Evolutionary conservation across 805 yeast genomes (phyloP).

Genomic region (Torulaspora maleeae): DNA sequence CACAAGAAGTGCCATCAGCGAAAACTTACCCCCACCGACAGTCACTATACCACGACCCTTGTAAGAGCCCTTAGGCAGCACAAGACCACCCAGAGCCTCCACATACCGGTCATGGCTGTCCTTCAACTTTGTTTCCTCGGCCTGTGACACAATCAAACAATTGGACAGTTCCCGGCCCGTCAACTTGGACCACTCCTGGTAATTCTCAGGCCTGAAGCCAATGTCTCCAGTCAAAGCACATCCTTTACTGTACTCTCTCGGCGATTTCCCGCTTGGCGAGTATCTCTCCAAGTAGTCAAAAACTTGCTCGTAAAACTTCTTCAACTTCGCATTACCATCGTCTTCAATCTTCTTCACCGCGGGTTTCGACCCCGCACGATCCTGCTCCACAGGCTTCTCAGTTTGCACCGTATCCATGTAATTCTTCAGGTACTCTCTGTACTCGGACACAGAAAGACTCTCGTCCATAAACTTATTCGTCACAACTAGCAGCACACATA

Average conservation of each 20-base stretch:
- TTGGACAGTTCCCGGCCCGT: constrained; percentile 20
- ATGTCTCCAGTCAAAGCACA: constrained; percentile 25
- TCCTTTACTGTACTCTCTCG: constrained; percentile 15
- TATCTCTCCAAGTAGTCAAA: constrained; percentile 21
- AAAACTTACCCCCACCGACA: constrained; percentile 78
- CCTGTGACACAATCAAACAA: constrained; percentile 25
- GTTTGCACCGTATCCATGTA: constrained; percentile 2
- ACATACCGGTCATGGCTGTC: constrained; percentile 21
- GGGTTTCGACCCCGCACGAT: neutral
- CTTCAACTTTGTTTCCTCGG: constrained; percentile 18
- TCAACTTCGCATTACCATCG: constrained; percentile 10
- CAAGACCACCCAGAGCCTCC: constrained; percentile 11
- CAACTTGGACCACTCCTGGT: constrained; percentile 20
- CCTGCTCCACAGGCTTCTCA: neutral
- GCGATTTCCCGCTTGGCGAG: constrained; percentile 27
- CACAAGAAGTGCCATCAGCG: constrained; percentile 64
- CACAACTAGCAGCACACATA: constrained; percentile 13
- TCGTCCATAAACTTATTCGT: constrained; percentile 15
- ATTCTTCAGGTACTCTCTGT: constrained; percentile 15
- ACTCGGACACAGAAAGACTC: constrained; percentile 19
- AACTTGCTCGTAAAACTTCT: constrained; percentile 26
- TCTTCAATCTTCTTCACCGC: neutral
- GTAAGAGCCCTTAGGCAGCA: constrained; percentile 37
- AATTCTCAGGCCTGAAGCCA: constrained; percentile 22
- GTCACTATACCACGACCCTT: constrained; percentile 42